These are phyloP conservation scores for Eucalyptus victrix DNA, from an alignment of 345 rosid species.

Conservation along the genomic window DNA sequence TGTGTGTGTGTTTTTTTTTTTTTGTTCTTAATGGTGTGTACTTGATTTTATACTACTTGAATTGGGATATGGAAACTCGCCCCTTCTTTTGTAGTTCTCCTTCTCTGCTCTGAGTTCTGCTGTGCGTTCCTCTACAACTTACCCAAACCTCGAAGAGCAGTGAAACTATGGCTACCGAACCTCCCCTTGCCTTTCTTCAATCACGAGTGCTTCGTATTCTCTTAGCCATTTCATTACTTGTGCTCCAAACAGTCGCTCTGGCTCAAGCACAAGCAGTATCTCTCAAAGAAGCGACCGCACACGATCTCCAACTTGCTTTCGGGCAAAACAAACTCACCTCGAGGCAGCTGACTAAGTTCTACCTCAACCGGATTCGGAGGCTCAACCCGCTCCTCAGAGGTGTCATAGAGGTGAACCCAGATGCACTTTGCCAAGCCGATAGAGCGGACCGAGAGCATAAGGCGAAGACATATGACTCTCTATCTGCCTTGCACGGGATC, in stretches of 20 bases:
- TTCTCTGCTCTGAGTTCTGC: neutral
- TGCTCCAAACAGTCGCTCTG: neutral
- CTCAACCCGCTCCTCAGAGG: conserved; percentile 42
- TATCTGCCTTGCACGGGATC: conserved; percentile 41
- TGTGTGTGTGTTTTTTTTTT: too few relatives aligned
- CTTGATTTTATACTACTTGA: neutral
- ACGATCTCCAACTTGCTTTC: conserved; percentile 35
- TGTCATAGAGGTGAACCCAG: conserved; percentile 68
- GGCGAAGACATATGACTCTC: neutral
- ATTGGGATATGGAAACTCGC: neutral
- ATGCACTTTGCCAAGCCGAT: conserved; percentile 41
- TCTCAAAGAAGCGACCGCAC: conserved; percentile 29
- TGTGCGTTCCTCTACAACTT: neutral
- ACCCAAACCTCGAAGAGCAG: neutral
- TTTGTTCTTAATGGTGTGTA: neutral
- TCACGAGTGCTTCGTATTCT: neutral
- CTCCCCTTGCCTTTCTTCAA: neutral
- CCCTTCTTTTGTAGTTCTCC: neutral
- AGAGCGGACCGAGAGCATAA: conserved; percentile 42
- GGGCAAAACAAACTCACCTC: conserved; percentile 38
- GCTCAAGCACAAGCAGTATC: neutral
- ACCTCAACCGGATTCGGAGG: conserved; percentile 20
- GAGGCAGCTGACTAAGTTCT: conserved; percentile 43
- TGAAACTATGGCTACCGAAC: neutral
- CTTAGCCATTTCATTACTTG: neutral